phyloP scores from a whole-genome alignment of 2,329 filamentous ascomycete genomes.

The Tympanopsis confertula region DNA sequence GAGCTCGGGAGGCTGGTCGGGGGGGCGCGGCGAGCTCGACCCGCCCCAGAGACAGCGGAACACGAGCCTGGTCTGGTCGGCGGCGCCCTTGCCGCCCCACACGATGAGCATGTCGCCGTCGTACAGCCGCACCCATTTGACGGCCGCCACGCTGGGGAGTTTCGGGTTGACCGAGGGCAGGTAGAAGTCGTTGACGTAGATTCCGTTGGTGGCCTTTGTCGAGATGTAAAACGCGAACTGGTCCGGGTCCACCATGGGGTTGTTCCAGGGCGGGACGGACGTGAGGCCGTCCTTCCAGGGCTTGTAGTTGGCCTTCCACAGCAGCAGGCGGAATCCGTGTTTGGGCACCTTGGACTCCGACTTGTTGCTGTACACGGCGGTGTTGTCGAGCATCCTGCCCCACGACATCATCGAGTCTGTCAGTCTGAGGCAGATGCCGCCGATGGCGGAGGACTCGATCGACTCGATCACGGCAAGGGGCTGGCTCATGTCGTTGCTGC shows the following conservation, averaged over 20 bases:
- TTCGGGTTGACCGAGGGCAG: constrained; percentile 45
- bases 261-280: constrained; percentile 16
- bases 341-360: constrained; percentile 68
- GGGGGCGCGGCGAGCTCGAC: constrained; percentile 28
- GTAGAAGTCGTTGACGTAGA: constrained; percentile 63
- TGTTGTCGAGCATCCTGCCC: constrained; percentile 63
- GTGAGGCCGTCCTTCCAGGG: constrained; percentile 31
- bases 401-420: constrained; percentile 61
- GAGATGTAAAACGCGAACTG: constrained; percentile 63
- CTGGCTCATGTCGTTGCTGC: constrained; percentile 15
- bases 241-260: constrained; percentile 23
- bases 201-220: constrained; percentile 66
- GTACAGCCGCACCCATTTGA: constrained; percentile 57
- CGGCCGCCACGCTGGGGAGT: constrained; percentile 40
- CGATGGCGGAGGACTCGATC: constrained; percentile 51
- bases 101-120: constrained; percentile 69
- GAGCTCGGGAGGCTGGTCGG: constrained; percentile 15
- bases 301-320: constrained; percentile 61
- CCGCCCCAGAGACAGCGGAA: constrained; percentile 47
- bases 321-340: constrained; percentile 65
- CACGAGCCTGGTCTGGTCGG: constrained; percentile 27
- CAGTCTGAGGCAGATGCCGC: constrained; percentile 51
- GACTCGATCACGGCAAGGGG: constrained; percentile 57
- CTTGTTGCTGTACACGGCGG: constrained; percentile 48
- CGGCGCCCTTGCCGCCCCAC: constrained; percentile 38